Conservation (phyloP, 108 stramenopile species). For the Stephanodiscus triporus region DNA sequence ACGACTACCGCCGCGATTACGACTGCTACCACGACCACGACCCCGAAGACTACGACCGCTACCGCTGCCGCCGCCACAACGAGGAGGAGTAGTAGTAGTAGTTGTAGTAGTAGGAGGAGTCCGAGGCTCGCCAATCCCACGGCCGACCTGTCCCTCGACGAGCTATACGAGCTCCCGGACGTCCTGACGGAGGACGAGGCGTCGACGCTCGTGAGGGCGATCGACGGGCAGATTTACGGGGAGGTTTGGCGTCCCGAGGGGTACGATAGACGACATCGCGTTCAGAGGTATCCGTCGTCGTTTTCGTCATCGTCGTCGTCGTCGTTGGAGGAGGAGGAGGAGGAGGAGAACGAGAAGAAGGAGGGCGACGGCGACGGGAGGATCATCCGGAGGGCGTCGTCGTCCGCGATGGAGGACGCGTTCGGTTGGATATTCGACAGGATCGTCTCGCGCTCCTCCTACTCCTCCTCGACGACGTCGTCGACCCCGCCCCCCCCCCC, state of each 20-base stretch:
- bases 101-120: neutral
- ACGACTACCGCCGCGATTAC: neutral
- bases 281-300: constrained; percentile 48
- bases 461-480: too few relatives aligned
- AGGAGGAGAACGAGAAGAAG: constrained; percentile 8
- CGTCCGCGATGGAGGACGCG: constrained; percentile 13
- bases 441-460: constrained; percentile 10
- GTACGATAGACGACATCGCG: constrained; percentile 66
- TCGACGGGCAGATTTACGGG: constrained; percentile 25
- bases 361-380: neutral
- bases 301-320: too few relatives aligned
- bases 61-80: too few relatives aligned
- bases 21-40: neutral
- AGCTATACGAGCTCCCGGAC: constrained; percentile 25
- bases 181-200: constrained; percentile 31
- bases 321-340: too few relatives aligned
- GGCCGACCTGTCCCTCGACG: neutral
- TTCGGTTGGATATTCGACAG: constrained; percentile 49
- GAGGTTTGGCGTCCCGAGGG: constrained; percentile 60
- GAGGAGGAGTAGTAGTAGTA: too few relatives aligned
- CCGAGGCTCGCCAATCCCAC: constrained; percentile 27
- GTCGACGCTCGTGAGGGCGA: constrained; percentile 16
- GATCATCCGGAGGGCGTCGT: neutral
- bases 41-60: too few relatives aligned
- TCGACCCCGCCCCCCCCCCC: neutral